Conservation (phyloP, 129 eudicot species). For the Helianthus tuberosus region DNA sequence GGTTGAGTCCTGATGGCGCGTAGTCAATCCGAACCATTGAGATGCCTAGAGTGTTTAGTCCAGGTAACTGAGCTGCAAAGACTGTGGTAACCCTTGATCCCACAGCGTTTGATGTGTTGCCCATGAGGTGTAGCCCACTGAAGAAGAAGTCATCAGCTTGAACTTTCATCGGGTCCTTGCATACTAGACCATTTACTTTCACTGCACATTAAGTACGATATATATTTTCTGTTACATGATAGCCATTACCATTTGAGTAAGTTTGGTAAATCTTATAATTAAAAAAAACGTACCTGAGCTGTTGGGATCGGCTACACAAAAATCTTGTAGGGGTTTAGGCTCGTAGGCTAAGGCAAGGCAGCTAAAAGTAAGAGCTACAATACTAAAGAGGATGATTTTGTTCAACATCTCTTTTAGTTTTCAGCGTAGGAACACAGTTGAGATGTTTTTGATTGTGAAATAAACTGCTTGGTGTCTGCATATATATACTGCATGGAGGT, state of each 20-base stretch:
- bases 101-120: too few relatives aligned
- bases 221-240: neutral
- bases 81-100: too few relatives aligned
- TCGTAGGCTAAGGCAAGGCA: conserved; percentile 31
- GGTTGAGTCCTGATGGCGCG: too few relatives aligned
- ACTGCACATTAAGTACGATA: too few relatives aligned
- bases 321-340: conserved; percentile 48
- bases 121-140: too few relatives aligned
- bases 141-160: too few relatives aligned
- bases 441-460: conserved; percentile 29
- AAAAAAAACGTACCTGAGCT: conserved; percentile 26
- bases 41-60: too few relatives aligned
- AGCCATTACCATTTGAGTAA: too few relatives aligned
- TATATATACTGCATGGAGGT: conserved; percentile 24
- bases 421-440: neutral
- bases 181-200: too few relatives aligned
- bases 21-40: too few relatives aligned
- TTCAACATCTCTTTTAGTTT: conserved; percentile 16
- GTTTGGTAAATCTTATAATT: neutral
- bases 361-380: neutral
- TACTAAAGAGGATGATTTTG: conserved; percentile 22
- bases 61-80: too few relatives aligned
- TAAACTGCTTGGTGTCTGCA: conserved; percentile 9
- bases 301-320: conserved; percentile 43
- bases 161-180: too few relatives aligned